Base-by-base conservation (phyloP, 2,329 filamentous ascomycete genomes). In the Dryadomyces sulphureus region DNA sequence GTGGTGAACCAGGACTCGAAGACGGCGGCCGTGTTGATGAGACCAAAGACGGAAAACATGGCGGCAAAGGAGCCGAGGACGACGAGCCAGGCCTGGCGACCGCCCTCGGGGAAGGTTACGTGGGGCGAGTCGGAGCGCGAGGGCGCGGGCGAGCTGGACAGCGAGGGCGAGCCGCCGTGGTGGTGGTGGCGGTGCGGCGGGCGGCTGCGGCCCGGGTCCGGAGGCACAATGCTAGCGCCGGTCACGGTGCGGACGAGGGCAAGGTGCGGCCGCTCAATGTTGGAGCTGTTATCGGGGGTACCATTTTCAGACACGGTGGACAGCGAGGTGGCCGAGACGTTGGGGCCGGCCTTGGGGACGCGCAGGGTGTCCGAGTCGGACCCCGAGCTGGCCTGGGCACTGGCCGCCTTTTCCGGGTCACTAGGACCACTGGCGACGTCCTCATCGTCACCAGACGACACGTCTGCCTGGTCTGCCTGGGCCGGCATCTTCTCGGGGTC, bases 1-100 rank as follows among this genome's bases (percentile, higher is more conserved):
- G 69, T 73, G 27, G 76, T 70, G 50, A 93, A 74, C 61, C 90
- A 90, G 14, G 81, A 75, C 63, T 90, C 80, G 61, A 89, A 84
- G 1, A 81, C 80, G 30, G 81, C 84, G n/a, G 84, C 70, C 49
- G 74, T 76, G 61, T 84, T 84, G 68, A 87, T 79, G 54, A 86
- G 69, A 0, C 84, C 84, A 49, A 87, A 79, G 6, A 76, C 73
- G 9, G 78, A 79, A 46, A 80, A 65, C 60, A 88, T 78, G 22
- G 79, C 79, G 53, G 75, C 76, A 61, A 88, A 89, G 7, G 77
- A 80, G 20, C 83, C 84, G n/a, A 86, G 64, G 1, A 90, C 82
- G 8, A 89, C 84, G 6, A 82, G 68, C 81, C 84, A 90, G 45
- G 78, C 83, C 55, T 71, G 61, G 5, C 73, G 60, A 5, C 85